phyloP scores from a whole-genome alignment of 1,284 basidiomycete genomes.

The Lignosus rhinocerotis region DNA sequence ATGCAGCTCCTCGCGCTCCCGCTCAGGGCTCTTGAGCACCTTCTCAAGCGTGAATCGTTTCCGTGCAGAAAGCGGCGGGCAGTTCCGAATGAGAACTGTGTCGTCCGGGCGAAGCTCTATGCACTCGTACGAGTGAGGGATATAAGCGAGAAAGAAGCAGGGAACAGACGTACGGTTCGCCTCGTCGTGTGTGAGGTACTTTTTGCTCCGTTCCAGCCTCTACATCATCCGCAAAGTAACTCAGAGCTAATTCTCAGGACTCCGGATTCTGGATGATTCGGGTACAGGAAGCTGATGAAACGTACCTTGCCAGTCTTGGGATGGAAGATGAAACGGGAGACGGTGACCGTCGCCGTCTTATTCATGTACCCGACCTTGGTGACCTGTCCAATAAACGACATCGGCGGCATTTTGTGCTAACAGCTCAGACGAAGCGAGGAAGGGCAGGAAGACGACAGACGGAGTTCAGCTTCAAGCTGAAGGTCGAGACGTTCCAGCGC shows the following conservation, averaged over 20 bases:
- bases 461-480: background rate
- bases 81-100: constrained; percentile 74
- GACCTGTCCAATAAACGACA: constrained; percentile 70
- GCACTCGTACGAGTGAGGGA: background rate
- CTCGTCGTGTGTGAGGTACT: constrained; percentile 75
- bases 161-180: constrained; percentile 50
- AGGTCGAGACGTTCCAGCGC: no score
- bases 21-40: constrained; percentile 65
- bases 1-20: constrained; percentile 47
- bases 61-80: constrained; percentile 72
- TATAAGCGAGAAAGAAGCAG: background rate
- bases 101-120: constrained; percentile 67
- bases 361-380: constrained; percentile 79
- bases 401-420: constrained; percentile 62
- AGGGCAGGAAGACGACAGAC: background rate
- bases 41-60: constrained; percentile 73
- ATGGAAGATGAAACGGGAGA: constrained; percentile 69
- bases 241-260: background rate
- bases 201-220: constrained; percentile 72
- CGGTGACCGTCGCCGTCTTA: constrained; percentile 80
- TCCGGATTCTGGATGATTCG: background rate
- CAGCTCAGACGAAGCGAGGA: background rate
- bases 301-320: constrained; percentile 72
- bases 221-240: constrained; percentile 30
- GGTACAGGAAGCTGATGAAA: background rate